These are phyloP conservation scores for Lomentospora prolificans DNA, from an alignment of 2,329 filamentous ascomycete species.

Conservation along the genomic window DNA sequence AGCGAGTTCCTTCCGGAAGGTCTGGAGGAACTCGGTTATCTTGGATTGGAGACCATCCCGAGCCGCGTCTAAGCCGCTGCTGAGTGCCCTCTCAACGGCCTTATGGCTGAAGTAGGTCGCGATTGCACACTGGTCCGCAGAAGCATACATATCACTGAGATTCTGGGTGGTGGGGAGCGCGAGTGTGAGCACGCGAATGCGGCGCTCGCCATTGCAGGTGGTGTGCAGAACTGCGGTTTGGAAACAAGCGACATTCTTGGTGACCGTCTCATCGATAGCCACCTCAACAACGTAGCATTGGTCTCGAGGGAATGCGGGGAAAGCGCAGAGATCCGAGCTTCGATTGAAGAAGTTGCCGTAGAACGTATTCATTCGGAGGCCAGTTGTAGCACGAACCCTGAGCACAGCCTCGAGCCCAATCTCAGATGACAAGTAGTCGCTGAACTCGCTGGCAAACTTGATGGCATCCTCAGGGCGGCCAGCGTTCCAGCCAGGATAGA, in stretches of 20 bases:
- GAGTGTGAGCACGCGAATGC: conserved; percentile 89
- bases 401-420: conserved; percentile 94
- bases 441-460: conserved; percentile 95
- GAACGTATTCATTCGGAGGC: conserved; percentile 92
- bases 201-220: conserved; percentile 91
- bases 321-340: conserved; percentile 93
- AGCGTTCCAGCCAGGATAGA: conserved; percentile 97
- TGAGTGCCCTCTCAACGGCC: conserved; percentile 81
- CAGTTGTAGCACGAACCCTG: conserved; percentile 87
- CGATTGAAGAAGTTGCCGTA: conserved; percentile 99
- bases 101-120: conserved; percentile 95
- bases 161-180: conserved; percentile 87
- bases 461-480: conserved; percentile 89
- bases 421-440: conserved; percentile 91
- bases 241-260: conserved; percentile 84
- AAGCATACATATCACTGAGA: conserved; percentile 85
- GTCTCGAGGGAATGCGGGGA: conserved; percentile 94
- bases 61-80: conserved; percentile 79
- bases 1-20: conserved; percentile 92
- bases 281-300: conserved; percentile 98
- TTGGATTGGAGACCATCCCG: conserved; percentile 86
- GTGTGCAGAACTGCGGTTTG: conserved; percentile 94
- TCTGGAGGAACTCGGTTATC: conserved; percentile 83
- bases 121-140: conserved; percentile 87
- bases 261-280: conserved; percentile 89